These are phyloP conservation scores for Pochonia chlamydosporia DNA, from an alignment of 2,329 filamentous ascomycete genomes.

Conservation along the genomic window DNA sequence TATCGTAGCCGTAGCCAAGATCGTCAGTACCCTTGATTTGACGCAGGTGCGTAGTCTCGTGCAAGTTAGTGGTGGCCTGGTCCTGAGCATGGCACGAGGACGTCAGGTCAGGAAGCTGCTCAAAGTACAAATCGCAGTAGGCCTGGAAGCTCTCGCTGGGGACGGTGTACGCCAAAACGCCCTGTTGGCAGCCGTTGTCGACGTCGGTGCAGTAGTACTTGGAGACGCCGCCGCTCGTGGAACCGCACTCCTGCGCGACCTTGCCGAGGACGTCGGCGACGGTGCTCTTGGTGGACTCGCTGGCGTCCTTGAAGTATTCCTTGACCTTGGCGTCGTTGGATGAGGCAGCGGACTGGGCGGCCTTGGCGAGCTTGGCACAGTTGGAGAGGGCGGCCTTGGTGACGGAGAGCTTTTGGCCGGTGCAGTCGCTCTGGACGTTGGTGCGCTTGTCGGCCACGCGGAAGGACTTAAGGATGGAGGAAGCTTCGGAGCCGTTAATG, in stretches of 20 bases:
- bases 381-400: constrained; percentile 47
- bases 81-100: constrained; percentile 57
- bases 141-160: constrained; percentile 49
- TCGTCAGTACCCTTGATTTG: constrained; percentile 54
- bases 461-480: constrained; percentile 41
- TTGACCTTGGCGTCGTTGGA: constrained; percentile 45
- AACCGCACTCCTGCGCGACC: constrained; percentile 51
- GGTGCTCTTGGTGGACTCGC: constrained; percentile 33
- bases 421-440: constrained; percentile 47
- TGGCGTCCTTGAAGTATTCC: constrained; percentile 60
- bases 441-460: constrained; percentile 41
- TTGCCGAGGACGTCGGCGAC: constrained; percentile 45
- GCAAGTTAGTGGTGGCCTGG: constrained; percentile 57
- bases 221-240: constrained; percentile 40
- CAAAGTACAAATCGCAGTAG: constrained; percentile 58
- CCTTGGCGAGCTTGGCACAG: constrained; percentile 46
- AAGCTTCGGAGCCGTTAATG: constrained; percentile 52
- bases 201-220: constrained; percentile 55
- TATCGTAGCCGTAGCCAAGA: constrained; percentile 48
- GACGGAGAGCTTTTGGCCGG: constrained; percentile 35
- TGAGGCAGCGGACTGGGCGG: constrained; percentile 44
- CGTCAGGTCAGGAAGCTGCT: constrained; percentile 42
- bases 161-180: constrained; percentile 57
- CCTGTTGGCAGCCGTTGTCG: constrained; percentile 42
- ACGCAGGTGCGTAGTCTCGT: constrained; percentile 60